Evolutionary conservation across 306 rosid genomes (phyloP).

Genomic region (Canavalia ensiformis): DNA sequence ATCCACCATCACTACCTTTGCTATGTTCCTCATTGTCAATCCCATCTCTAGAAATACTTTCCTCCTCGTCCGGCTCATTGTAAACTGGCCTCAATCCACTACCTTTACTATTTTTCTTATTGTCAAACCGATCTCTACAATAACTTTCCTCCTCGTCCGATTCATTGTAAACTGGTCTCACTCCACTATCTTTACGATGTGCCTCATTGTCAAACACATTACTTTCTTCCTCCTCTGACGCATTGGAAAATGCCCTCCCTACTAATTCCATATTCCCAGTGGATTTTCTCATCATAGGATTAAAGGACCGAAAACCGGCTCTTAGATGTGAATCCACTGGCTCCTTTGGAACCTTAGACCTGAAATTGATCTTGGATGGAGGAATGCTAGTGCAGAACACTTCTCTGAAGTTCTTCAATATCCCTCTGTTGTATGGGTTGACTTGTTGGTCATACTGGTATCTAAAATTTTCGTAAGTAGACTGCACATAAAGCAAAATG

Average conservation of each 20-base stretch:
- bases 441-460: slow-evolving; percentile 65
- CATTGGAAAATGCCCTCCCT: slow-evolving; percentile 53
- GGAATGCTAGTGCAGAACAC: slow-evolving; percentile 68
- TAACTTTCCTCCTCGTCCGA: slow-evolving; percentile 42
- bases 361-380: slow-evolving; percentile 71
- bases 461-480: slow-evolving; percentile 83
- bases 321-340: slow-evolving; percentile 41
- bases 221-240: slow-evolving; percentile 39
- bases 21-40: slow-evolving; percentile 46
- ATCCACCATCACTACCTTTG: slow-evolving; percentile 50
- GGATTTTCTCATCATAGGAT: slow-evolving; percentile 58
- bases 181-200: slow-evolving; percentile 48
- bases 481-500: slow-evolving; percentile 58
- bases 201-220: slow-evolving; percentile 48
- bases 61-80: slow-evolving; percentile 2
- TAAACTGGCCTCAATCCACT: not conserved
- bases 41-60: slow-evolving; percentile 38
- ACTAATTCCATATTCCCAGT: slow-evolving; percentile 56
- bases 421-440: slow-evolving; percentile 70
- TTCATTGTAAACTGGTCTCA: slow-evolving; percentile 50
- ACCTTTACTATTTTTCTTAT: slow-evolving; percentile 52
- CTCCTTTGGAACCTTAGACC: slow-evolving; percentile 65
- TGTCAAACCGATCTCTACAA: slow-evolving; percentile 11
- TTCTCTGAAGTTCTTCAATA: slow-evolving; percentile 62
- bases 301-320: slow-evolving; percentile 46